Evolutionary conservation across 2,329 filamentous ascomycete species (phyloP).

Genomic region (Ceratocystis harringtonii): DNA sequence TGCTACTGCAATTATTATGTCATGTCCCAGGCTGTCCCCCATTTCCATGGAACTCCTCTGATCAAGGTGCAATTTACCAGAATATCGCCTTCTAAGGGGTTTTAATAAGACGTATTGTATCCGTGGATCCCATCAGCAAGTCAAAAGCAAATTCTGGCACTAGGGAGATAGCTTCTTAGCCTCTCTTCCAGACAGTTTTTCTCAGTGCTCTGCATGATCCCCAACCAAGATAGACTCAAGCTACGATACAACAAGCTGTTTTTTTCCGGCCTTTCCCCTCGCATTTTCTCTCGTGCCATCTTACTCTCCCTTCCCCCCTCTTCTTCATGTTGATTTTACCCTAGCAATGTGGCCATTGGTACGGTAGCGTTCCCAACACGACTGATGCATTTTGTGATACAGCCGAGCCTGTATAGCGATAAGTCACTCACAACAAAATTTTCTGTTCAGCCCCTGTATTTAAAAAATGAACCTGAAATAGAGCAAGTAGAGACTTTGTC

Average conservation of each 20-base stretch:
- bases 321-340: neutral
- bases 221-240: neutral
- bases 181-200: neutral
- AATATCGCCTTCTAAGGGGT: neutral
- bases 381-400: neutral
- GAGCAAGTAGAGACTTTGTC: neutral
- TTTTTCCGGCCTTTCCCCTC: neutral
- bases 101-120: neutral
- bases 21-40: neutral
- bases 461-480: neutral
- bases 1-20: no score
- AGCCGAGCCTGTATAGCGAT: neutral
- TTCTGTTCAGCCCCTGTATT: neutral
- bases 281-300: no score
- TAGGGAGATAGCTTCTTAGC: neutral
- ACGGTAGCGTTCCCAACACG: neutral
- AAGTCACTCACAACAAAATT: neutral
- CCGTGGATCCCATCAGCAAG: neutral
- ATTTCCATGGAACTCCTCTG: neutral
- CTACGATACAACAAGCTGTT: neutral
- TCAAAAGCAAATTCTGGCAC: neutral
- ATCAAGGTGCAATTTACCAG: neutral
- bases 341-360: neutral
- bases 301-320: neutral
- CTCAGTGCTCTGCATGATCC: neutral